Evolutionary conservation across 2,329 filamentous ascomycete species (phyloP), one percentile per base, ranked within the genome.

Genomic region (Massarina eburnea): DNA sequence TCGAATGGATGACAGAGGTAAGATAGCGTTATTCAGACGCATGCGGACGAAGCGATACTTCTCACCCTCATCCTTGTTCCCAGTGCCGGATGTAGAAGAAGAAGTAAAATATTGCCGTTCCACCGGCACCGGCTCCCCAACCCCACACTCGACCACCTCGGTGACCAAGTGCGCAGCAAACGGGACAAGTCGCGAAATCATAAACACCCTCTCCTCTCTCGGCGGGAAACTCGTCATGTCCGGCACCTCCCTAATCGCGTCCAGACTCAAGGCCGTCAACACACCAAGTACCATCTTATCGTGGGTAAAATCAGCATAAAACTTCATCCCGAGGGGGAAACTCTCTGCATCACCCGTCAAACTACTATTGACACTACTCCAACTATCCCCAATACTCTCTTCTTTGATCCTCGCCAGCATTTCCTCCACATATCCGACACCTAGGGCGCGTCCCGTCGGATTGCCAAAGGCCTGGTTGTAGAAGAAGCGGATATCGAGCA

Each of bases 161-260:
- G 80, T 80, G 35, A 80, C 68, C 22, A 83, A 70, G 15, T 77
- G 73, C 3, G 73, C 79, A 18, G 77, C 79, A 49, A 82, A 82
- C 1, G 80, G 80, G 0, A 78, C 80, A 41, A 82, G 54, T 36
- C 77, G 59, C 2, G 74, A 77, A 8, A 82, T 66, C 20, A 71
- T 66, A 63, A 81, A 81, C 38, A 71, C 71, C 2, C 76, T 70
- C 17, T 76, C 55, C 18, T 71, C 67, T 57, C 72, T 65, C 3
- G 71, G 74, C 17, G 74, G 75, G 54, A 61, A 76, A 38, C 71
- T 52, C 1, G 63, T 70, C 12, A 78, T 58, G 37, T 59, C 65
- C 2, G 77, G 75, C 1, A 76, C 57, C 8, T 77, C 73, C 18
- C 72, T 72, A 66, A 81, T 76, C 56, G 81, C 80, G 52, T 81